Evolutionary conservation across 2,329 filamentous ascomycete genomes (phyloP), one percentile per base, ranked within the genome.

Genomic region (Claviceps digitariae): DNA sequence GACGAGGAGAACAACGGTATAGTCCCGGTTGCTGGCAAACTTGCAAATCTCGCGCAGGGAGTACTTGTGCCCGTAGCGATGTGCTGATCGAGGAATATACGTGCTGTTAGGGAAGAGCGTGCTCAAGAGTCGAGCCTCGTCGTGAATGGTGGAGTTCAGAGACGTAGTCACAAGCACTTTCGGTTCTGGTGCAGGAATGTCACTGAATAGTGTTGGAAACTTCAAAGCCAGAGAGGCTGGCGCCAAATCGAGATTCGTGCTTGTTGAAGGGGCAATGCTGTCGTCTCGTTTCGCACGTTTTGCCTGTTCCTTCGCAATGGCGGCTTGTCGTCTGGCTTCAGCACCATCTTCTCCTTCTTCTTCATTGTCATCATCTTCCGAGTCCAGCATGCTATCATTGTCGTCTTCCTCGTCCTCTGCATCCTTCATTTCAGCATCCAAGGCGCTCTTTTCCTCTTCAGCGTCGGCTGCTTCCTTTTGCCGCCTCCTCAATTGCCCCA

Each of bases 81-180:
- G 90, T 12, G 83, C 81, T 8, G 87, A 90, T 55, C 93, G 86
- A 2, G 83, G 87, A 60, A 98, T 86, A 70, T 97, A 96, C 67
- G 85, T 84, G 54, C 73, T 76, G 72, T 94, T 90, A 25, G 93
- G 91, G 71, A 97, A 94, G 56, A 97, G 73, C 10, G 79, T 78
- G 56, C 84, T 87, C 56, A 97, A 78, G 43, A 90, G 76, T 55
- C 86, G 70, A 49, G 89, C 90, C 73, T 95, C 82, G 57, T 84
- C 70, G 74, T 98, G 91, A 13, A 97, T 80, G 1, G 85, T 91
- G 13, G 87, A 89, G 72, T 95, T 90, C 62, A 96, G 76, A 13
- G 83, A 87, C 8, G 93, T 97, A 0, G 93, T 98, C 64, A 98
- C 79, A 41, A 98, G 82, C 58, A 97, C 83, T 70, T 96, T 95